These are phyloP conservation scores for Geotrichum reessii DNA, from an alignment of 1,139 yeast genomes.

Conservation along the genomic window DNA sequence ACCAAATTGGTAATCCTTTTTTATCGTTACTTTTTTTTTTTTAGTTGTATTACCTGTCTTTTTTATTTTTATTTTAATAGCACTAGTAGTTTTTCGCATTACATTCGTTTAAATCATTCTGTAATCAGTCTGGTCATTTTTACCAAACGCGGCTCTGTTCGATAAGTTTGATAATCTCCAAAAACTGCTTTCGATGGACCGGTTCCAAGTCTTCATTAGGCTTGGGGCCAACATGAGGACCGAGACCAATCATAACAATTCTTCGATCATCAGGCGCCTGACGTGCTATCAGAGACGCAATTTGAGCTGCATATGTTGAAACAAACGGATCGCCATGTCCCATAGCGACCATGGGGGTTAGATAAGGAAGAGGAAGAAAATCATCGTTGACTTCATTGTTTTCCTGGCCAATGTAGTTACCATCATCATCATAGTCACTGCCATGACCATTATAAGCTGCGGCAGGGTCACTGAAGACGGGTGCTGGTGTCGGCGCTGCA, in stretches of 20 bases:
- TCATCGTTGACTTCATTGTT: conserved; percentile 23
- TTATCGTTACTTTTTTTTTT: too few relatives aligned
- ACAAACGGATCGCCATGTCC: conserved; percentile 32
- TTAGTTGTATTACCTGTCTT: background rate
- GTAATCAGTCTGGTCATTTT: background rate
- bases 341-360: conserved; percentile 35
- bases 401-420: conserved; percentile 14
- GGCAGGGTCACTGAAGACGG: background rate
- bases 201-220: conserved; percentile 21
- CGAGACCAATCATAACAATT: conserved; percentile 36
- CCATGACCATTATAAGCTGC: conserved; percentile 10
- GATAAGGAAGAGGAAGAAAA: conserved; percentile 32
- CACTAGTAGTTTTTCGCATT: background rate
- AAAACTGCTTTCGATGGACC: conserved; percentile 32
- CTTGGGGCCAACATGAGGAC: conserved; percentile 32
- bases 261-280: conserved; percentile 37
- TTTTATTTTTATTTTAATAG: background rate
- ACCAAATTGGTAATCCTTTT: too few relatives aligned
- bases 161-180: conserved; percentile 27
- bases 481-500: conserved; percentile 22
- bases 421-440: conserved; percentile 7
- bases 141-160: conserved; percentile 12
- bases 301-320: conserved; percentile 35
- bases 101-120: background rate
- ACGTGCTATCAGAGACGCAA: conserved; percentile 35